phyloP scores from a whole-genome alignment of 306 rosid species.

The Quercus robur region DNA sequence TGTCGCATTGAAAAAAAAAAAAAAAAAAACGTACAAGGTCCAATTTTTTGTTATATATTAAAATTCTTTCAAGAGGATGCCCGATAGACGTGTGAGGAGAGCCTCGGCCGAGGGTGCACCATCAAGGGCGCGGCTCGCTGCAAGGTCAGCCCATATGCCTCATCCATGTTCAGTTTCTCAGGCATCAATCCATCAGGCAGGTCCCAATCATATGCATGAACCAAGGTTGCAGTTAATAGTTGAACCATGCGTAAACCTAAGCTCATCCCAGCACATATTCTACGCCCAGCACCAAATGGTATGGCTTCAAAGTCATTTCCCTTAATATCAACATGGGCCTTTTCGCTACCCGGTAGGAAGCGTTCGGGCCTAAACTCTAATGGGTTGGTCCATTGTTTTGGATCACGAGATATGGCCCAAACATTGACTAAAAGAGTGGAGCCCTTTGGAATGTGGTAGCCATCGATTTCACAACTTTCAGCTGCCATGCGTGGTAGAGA shows the following conservation, averaged over 20 bases:
- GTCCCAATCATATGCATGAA: conserved; percentile 61
- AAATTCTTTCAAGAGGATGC: background rate
- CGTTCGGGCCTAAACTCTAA: conserved; percentile 68
- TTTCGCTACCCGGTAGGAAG: conserved; percentile 61
- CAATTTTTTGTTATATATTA: too few relatives aligned
- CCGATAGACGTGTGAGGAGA: conserved; percentile 27
- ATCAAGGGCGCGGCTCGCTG: conserved; percentile 53
- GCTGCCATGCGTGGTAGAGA: conserved; percentile 61
- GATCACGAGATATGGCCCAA: conserved; percentile 82
- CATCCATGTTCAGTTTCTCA: conserved; percentile 67
- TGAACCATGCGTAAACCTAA: conserved; percentile 66
- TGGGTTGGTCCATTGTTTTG: conserved; percentile 50
- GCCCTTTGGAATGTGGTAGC: conserved; percentile 67
- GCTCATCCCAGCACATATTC: conserved; percentile 71
- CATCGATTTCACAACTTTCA: conserved; percentile 48
- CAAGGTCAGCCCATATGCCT: conserved; percentile 65
- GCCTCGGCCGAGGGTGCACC: conserved; percentile 52
- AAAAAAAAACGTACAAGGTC: background rate
- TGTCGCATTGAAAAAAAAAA: background rate
- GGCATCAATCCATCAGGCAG: conserved; percentile 39
- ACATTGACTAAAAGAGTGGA: conserved; percentile 71
- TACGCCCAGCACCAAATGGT: conserved; percentile 82
- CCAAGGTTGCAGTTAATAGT: conserved; percentile 41
- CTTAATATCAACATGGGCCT: conserved; percentile 46
- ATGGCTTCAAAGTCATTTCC: conserved; percentile 76